phyloP scores from a whole-genome alignment of 345 rosid species.

The Melaleuca quinquenervia region DNA sequence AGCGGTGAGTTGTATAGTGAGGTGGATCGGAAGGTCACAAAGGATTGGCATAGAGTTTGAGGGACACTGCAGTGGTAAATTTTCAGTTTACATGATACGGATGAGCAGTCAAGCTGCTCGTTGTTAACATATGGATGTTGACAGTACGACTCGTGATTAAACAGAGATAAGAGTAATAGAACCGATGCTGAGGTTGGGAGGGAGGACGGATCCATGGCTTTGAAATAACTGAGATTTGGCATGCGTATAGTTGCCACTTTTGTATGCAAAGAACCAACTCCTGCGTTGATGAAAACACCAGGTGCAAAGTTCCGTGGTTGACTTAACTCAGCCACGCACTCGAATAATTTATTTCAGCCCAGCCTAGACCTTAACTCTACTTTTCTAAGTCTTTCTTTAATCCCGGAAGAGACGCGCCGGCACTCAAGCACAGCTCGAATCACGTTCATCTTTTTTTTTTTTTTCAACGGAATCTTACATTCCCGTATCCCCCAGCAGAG shows the following conservation, averaged over 20 bases:
- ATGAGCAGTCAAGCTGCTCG: neutral
- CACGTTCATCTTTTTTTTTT: neutral
- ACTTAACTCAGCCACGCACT: too few relatives aligned
- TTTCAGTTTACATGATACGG: neutral
- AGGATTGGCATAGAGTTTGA: conserved; percentile 10
- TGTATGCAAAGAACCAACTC: neutral
- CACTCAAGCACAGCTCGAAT: neutral
- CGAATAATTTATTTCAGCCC: neutral
- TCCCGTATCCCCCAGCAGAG: neutral
- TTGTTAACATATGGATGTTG: neutral
- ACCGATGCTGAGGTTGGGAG: neutral
- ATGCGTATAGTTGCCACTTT: neutral
- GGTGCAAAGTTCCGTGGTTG: neutral
- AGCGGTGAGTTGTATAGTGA: neutral
- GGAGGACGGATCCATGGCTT: neutral
- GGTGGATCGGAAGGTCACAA: conserved; percentile 1
- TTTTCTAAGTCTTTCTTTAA: neutral
- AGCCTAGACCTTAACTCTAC: neutral
- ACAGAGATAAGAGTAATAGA: neutral
- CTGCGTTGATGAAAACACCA: neutral
- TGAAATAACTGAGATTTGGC: neutral
- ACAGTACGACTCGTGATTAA: neutral
- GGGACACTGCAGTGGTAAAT: conserved; percentile 12
- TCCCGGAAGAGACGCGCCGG: neutral
- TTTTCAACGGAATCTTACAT: neutral